Evolutionary conservation across 73 alveolate genomes (phyloP).

Genomic region (Paramecium octaurelia): DNA sequence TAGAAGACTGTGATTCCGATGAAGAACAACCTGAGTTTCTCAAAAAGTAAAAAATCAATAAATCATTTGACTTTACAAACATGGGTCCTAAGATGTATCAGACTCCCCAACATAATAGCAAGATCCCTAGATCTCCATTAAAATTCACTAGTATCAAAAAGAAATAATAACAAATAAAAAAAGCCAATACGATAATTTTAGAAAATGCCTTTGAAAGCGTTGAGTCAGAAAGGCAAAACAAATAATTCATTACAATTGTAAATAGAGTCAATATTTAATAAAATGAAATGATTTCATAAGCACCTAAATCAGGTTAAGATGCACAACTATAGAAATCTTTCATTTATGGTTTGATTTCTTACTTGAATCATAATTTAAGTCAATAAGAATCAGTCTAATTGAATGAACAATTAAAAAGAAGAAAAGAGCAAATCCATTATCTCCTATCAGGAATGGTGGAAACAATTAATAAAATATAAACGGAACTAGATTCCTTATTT

Average conservation of each 20-base stretch:
- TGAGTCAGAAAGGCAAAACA: constrained; percentile 7
- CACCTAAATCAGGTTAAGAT: constrained; percentile 33
- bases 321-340: not conserved
- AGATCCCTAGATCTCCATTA: not conserved
- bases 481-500: not conserved
- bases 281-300: not conserved
- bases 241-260: not conserved
- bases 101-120: not conserved
- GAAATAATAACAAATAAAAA: not conserved
- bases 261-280: not conserved
- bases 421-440: not conserved
- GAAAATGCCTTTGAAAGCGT: constrained; percentile 30
- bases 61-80: not conserved
- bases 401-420: constrained; percentile 9
- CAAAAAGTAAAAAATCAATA: not conserved
- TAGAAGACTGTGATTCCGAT: constrained; percentile 31
- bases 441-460: not conserved
- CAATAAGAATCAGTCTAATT: not conserved
- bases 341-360: not conserved
- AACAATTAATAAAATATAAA: not conserved
- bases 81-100: not conserved
- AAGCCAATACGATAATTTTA: not conserved
- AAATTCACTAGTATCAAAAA: not conserved
- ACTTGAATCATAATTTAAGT: not conserved
- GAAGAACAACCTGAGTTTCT: constrained; percentile 14